These are phyloP conservation scores for Castanospermum australe DNA, from an alignment of 306 rosid genomes.

Conservation along the genomic window DNA sequence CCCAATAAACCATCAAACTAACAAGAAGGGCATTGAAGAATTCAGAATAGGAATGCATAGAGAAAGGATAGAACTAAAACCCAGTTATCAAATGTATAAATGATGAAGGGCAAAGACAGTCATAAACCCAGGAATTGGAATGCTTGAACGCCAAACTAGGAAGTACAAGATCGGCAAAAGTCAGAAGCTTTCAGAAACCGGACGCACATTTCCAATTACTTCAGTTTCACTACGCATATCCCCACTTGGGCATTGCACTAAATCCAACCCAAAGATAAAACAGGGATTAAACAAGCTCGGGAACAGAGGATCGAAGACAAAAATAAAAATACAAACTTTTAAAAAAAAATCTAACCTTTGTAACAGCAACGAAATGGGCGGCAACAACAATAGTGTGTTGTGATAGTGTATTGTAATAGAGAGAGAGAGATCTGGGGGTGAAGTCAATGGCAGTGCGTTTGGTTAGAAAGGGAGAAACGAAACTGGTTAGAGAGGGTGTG, in stretches of 20 bases:
- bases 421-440: constrained; percentile 34
- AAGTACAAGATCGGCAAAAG: constrained; percentile 8
- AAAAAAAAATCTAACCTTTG: constrained; percentile 15
- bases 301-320: background rate
- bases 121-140: constrained; percentile 16
- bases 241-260: background rate
- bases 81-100: background rate
- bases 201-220: background rate
- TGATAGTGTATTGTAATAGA: background rate
- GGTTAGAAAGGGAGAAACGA: background rate
- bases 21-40: background rate
- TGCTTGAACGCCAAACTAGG: constrained; percentile 3
- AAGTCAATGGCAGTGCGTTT: constrained; percentile 21
- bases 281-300: background rate
- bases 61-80: background rate
- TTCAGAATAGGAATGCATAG: background rate
- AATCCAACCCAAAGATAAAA: background rate
- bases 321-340: background rate
- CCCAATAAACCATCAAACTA: constrained; percentile 1
- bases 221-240: background rate
- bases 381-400: background rate
- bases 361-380: background rate
- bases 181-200: background rate
- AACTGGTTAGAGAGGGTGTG: background rate
- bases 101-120: constrained; percentile 2